phyloP scores from a whole-genome alignment of 768 basidiomycete genomes.

The Boletus rubescentipes region DNA sequence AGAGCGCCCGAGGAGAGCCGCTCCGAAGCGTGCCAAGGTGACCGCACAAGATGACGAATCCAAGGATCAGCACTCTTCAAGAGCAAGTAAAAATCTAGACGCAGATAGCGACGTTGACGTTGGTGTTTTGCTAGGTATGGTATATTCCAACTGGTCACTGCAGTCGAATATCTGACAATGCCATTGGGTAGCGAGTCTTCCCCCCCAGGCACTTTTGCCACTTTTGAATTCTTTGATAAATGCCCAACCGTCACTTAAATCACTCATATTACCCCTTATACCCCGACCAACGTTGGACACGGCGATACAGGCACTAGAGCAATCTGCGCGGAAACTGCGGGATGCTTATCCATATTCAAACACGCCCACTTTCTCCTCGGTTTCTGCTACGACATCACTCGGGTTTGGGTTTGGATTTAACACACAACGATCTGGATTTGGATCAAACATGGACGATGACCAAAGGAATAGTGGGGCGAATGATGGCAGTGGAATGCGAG shows the following conservation, averaged over 20 bases:
- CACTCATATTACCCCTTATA: constrained; percentile 70
- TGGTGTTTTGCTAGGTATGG: constrained; percentile 76
- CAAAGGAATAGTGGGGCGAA: constrained; percentile 21
- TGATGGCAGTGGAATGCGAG: constrained; percentile 66
- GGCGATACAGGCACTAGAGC: constrained; percentile 65
- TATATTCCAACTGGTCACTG: background rate
- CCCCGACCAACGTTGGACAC: constrained; percentile 82
- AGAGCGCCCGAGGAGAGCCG: constrained; percentile 67
- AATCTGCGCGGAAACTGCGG: constrained; percentile 68
- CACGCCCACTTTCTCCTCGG: constrained; percentile 31
- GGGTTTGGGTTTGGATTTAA: constrained; percentile 30
- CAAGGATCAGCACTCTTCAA: constrained; percentile 43
- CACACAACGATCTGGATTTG: constrained; percentile 31
- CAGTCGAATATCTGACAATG: constrained; percentile 8
- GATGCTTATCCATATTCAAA: constrained; percentile 86
- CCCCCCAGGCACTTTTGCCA: constrained; percentile 72
- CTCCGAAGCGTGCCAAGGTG: constrained; percentile 60
- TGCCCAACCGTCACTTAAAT: constrained; percentile 69
- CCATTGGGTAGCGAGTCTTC: constrained; percentile 63
- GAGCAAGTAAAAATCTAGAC: constrained; percentile 47
- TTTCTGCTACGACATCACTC: constrained; percentile 35
- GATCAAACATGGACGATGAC: constrained; percentile 29
- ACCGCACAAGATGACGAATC: constrained; percentile 24
- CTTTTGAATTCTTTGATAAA: constrained; percentile 67
- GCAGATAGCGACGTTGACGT: constrained; percentile 58